These are phyloP conservation scores for Geosmithia putterillii DNA, from an alignment of 2,329 filamentous ascomycete species.

Conservation along the genomic window DNA sequence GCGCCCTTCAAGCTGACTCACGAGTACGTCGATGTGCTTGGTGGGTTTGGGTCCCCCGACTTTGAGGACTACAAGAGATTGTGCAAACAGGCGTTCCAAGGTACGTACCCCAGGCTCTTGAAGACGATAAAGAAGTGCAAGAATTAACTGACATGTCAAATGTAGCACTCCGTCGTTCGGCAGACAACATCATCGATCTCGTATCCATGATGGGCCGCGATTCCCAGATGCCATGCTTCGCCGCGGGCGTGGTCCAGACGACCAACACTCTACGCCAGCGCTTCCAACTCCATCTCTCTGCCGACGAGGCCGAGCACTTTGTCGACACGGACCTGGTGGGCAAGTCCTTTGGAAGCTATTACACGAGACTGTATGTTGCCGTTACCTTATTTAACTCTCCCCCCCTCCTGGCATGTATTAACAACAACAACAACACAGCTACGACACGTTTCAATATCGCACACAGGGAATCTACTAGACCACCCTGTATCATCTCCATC, in stretches of 20 bases:
- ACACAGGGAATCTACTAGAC: slow-evolving; percentile 66
- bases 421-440: slow-evolving; percentile 28
- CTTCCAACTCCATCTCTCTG: slow-evolving; percentile 73
- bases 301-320: slow-evolving; percentile 69
- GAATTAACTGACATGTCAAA: slow-evolving; percentile 6
- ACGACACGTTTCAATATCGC: slow-evolving; percentile 69
- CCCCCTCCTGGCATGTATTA: slow-evolving; percentile 2
- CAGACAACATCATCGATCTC: slow-evolving; percentile 69
- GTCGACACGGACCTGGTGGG: slow-evolving; percentile 68
- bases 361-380: slow-evolving; percentile 63
- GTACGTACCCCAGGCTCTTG: slow-evolving; percentile 23
- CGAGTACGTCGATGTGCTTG: slow-evolving; percentile 75
- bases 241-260: slow-evolving; percentile 59
- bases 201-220: slow-evolving; percentile 77
- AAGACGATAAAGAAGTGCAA: background rate
- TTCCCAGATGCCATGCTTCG: slow-evolving; percentile 76
- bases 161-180: slow-evolving; percentile 63
- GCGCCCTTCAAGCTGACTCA: slow-evolving; percentile 79
- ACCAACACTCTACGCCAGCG: slow-evolving; percentile 58
- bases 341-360: slow-evolving; percentile 78
- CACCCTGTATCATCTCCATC: no score
- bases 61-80: slow-evolving; percentile 66
- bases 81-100: slow-evolving; percentile 77
- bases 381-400: background rate
- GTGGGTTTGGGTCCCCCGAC: slow-evolving; percentile 55